Evolutionary conservation across 306 rosid genomes (phyloP), one percentile per base, ranked within the genome.

Genomic region (Pterocarpus santalinus): DNA sequence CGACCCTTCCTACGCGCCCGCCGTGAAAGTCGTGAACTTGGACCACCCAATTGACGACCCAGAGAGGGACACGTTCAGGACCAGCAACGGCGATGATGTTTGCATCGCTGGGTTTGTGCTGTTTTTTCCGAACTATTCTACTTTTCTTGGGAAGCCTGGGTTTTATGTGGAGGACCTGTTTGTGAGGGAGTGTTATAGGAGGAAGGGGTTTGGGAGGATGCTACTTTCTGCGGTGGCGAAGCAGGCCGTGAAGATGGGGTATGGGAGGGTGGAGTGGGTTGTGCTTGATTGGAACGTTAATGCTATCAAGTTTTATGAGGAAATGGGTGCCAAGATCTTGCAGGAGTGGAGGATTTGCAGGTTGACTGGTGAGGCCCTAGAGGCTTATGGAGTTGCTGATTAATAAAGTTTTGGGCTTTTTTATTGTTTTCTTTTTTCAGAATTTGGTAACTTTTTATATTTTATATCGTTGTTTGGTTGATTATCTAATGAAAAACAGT

Each of bases 181-280:
- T 61, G 95, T 95, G 66, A 89, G 98, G 65, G 97, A 90, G 80
- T 85, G 94, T 57, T 95, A 91, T 10, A 58, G 97, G 66, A 89
- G 98, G 85, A 95, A 88, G 16, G 97, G 98, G 53, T 33, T 95
- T 2, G 95, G 98, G 60, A 91, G 66, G 39, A 83, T 87, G 85
- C 69, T 94, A 69, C 86, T 92, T 1, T 82, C 94, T 0, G 89
- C 92, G 7, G 97, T 94, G 78, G 97, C 97, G 2, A 89, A 76
- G 36, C 98, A 94, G 52, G 98, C 98, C 4, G 98, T 92, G 88
- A 87, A 82, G 85, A 91, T 92, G 98, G 97, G 90, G 5, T 92
- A 89, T 57, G 97, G 97, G 15, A 89, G 97, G 61, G 98, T 92
- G 52, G 95, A 91, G 73, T 91, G 98, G 98, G 85, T 84, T 44